Conservation (phyloP, 805 yeast species). For the Yarrowia sp. region DNA sequence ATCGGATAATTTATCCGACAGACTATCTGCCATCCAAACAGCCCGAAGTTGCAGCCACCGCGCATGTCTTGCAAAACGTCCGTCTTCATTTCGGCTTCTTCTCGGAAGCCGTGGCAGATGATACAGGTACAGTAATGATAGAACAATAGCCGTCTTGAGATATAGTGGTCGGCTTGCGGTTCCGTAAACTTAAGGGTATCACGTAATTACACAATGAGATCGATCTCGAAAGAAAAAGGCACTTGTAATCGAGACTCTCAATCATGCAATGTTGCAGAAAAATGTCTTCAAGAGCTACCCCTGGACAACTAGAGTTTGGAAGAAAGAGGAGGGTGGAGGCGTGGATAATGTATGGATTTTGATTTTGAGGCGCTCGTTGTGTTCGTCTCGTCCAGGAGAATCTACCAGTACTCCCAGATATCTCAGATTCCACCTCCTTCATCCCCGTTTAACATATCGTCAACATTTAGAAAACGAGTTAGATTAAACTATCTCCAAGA, state of each 20-base stretch:
- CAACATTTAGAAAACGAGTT: background rate
- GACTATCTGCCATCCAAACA: background rate
- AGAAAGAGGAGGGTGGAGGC: background rate
- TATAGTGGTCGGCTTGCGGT: background rate
- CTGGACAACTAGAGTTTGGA: background rate
- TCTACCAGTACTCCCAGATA: no score
- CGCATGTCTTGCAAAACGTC: background rate
- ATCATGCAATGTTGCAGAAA: background rate
- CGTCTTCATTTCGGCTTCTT: background rate
- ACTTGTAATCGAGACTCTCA: background rate
- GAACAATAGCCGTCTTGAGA: no score
- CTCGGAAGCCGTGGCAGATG: background rate
- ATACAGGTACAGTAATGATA: no score
- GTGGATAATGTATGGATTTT: no score
- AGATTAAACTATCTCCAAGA: background rate
- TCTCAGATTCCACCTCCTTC: no score
- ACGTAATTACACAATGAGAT: no score
- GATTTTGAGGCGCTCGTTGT: background rate
- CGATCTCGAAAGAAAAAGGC: no score
- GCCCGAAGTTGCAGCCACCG: background rate
- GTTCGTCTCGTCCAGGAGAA: background rate
- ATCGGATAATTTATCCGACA: slow-evolving; percentile 1
- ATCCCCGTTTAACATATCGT: no score
- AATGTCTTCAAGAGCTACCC: background rate
- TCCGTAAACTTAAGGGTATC: background rate